phyloP scores from a whole-genome alignment of 2,329 filamentous ascomycete genomes.

The Diaporthe destruens region DNA sequence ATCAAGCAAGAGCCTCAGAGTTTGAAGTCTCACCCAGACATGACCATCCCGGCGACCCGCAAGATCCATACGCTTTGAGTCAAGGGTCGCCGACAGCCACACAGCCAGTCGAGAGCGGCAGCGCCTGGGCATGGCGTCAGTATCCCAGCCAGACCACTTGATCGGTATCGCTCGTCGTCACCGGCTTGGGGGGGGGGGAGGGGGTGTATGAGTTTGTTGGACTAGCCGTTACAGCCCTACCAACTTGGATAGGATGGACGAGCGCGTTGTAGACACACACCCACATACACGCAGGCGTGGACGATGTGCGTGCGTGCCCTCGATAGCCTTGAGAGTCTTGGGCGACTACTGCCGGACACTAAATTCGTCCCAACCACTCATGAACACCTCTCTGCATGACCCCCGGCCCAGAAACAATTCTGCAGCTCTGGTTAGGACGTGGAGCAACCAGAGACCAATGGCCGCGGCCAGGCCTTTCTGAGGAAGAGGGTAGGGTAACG shows the following conservation, averaged over 20 bases:
- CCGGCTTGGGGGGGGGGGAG: not conserved
- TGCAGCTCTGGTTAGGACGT: constrained; percentile 1
- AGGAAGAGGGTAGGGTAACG: not conserved
- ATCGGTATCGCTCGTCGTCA: constrained; percentile 25
- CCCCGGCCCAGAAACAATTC: constrained; percentile 21
- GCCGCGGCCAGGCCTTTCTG: not conserved
- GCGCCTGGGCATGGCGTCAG: constrained; percentile 39
- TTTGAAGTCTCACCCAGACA: constrained; percentile 40
- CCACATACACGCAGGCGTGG: not conserved
- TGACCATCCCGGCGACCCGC: constrained; percentile 37
- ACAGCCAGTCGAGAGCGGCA: constrained; percentile 18
- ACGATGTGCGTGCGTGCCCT: not conserved
- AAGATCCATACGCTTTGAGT: constrained; percentile 34
- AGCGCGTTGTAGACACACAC: not conserved
- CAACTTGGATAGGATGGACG: constrained; percentile 4
- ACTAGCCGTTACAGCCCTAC: constrained; percentile 30
- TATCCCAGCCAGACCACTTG: constrained; percentile 23
- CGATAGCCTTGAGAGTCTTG: not conserved
- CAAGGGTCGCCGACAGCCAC: constrained; percentile 29
- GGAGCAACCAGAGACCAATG: constrained; percentile 18
- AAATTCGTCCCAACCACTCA: constrained; percentile 26
- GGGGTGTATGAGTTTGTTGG: not conserved
- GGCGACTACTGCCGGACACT: constrained; percentile 34
- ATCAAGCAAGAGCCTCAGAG: constrained; percentile 39
- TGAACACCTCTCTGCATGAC: constrained; percentile 21